Evolutionary conservation across 2,329 filamentous ascomycete genomes (phyloP), one percentile per base, ranked within the genome.

Genomic region (Alternaria hordeiaustralica): DNA sequence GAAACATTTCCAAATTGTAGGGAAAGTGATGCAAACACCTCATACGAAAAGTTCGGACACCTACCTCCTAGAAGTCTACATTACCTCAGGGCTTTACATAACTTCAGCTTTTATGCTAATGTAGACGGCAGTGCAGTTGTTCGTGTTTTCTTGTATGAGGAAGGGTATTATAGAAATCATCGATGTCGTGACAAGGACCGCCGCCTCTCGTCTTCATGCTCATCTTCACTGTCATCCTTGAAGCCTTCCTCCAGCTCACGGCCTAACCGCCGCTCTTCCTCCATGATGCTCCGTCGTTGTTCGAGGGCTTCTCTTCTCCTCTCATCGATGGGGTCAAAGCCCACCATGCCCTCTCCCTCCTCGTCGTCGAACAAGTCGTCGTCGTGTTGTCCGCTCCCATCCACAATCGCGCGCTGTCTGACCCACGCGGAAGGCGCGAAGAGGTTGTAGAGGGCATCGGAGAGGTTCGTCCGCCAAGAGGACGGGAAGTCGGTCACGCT

Each of bases 161-260:
- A n/a, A 25, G 20, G 12, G 36, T 10, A 28, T 15, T 44, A 55
- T 55, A 33, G 13, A 43, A 23, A 33, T 66, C 56, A 70, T 44
- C 50, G 61, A 33, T 62, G 46, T 25, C 68, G 51, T 33, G 72
- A 74, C 13, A 73, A 56, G 8, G 71, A 72, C 47, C 63, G 56
- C 50, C 69, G 45, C 47, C 67, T 64, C 43, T 72, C 74, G 23
- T 75, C 75, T 18, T 75, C 79, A 6, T 73, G 77, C 58, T 89
- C 87, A 41, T 90, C 88, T 60, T 90, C 88, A 75, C 90, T 92
- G 70, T 92, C 89, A 76, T 92, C 90, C 80, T 88, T 87, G 75
- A 93, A 93, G 0, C 90, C 90, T 72, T 90, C 87, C 77, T 95
- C 92, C 55, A 95, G 79, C 71, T 97, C 93, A 80, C 93, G 85